Percentiles rank a stretch among this genome's conserved stretches.
These are phyloP conservation scores for Skeletonema costatum DNA, from an alignment of 108 stramenopile species.

Conservation along the genomic window DNA sequence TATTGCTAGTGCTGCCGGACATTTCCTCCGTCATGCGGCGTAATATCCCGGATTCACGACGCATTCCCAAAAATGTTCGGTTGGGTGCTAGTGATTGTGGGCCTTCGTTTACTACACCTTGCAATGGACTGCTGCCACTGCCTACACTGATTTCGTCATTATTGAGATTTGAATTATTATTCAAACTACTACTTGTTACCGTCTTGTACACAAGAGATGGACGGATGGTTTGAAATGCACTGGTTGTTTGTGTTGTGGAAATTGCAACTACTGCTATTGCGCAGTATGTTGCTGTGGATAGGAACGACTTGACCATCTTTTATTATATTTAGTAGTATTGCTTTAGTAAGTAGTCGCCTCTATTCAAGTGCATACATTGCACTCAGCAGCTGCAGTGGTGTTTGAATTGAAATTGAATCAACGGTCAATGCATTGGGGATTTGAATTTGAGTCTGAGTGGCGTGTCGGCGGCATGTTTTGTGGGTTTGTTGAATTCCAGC, in stretches of 20 bases:
- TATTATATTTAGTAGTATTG: background rate
- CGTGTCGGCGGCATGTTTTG: background rate
- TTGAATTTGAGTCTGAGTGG: background rate
- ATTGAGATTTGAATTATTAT: background rate
- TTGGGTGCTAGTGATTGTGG: constrained; percentile 19
- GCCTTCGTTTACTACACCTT: background rate
- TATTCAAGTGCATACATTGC: background rate
- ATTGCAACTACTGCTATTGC: background rate
- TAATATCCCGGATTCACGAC: constrained; percentile 38
- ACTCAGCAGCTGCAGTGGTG: background rate
- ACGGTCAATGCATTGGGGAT: background rate
- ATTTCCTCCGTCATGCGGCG: constrained; percentile 18
- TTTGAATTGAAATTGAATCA: background rate
- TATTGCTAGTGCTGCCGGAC: background rate
- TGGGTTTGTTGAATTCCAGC: background rate
- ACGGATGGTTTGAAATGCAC: background rate
- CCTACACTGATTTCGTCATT: background rate
- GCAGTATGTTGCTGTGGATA: background rate
- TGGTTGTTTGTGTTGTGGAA: background rate
- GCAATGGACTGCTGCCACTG: background rate
- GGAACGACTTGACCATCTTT: background rate
- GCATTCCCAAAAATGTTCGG: constrained; percentile 40
- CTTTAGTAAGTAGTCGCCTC: too few species aligned
- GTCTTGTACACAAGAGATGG: background rate
- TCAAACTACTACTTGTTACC: background rate